These are phyloP conservation scores for Boletus pseudopeckii DNA, from an alignment of 768 basidiomycete species.

Conservation along the genomic window DNA sequence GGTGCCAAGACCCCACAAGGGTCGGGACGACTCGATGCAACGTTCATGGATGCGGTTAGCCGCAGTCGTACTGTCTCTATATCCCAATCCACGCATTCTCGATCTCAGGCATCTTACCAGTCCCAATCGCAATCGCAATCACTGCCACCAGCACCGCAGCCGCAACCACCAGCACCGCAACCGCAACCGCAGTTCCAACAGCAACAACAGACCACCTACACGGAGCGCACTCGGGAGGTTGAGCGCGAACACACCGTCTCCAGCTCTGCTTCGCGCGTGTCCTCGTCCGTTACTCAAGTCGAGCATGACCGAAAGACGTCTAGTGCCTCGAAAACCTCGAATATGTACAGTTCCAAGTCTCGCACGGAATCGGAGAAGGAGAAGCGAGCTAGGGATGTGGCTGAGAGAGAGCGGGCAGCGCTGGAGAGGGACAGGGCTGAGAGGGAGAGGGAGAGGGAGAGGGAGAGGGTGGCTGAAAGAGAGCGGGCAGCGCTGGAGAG, in stretches of 20 bases:
- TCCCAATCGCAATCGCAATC: slow-evolving; percentile 8
- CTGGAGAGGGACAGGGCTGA: slow-evolving; percentile 15
- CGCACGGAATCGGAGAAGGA: slow-evolving; percentile 25
- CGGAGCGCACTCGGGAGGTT: slow-evolving; percentile 24
- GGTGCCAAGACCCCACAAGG: slow-evolving; percentile 33
- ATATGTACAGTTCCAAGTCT: slow-evolving; percentile 24
- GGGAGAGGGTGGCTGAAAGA: slow-evolving; percentile 12
- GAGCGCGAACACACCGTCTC: slow-evolving; percentile 26
- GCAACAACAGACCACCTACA: slow-evolving; percentile 18
- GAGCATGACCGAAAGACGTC: slow-evolving; percentile 29
- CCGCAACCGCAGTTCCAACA: background rate
- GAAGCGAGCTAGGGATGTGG: slow-evolving; percentile 20
- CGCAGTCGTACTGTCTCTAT: slow-evolving; percentile 24
- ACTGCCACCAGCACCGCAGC: background rate
- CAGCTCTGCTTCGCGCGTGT: slow-evolving; percentile 24
- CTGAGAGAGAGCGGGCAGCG: slow-evolving; percentile 15
- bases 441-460: slow-evolving; percentile 14
- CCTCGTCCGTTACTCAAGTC: slow-evolving; percentile 17
- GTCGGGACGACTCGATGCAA: slow-evolving; percentile 23
- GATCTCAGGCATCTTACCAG: slow-evolving; percentile 14
- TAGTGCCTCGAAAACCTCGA: slow-evolving; percentile 32
- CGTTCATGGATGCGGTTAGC: slow-evolving; percentile 30
- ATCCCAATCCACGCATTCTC: slow-evolving; percentile 19
- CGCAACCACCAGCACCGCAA: background rate
- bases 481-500: slow-evolving; percentile 11